phyloP scores from a whole-genome alignment of 495 filamentous ascomycete genomes.

The Penicillium turbatum region DNA sequence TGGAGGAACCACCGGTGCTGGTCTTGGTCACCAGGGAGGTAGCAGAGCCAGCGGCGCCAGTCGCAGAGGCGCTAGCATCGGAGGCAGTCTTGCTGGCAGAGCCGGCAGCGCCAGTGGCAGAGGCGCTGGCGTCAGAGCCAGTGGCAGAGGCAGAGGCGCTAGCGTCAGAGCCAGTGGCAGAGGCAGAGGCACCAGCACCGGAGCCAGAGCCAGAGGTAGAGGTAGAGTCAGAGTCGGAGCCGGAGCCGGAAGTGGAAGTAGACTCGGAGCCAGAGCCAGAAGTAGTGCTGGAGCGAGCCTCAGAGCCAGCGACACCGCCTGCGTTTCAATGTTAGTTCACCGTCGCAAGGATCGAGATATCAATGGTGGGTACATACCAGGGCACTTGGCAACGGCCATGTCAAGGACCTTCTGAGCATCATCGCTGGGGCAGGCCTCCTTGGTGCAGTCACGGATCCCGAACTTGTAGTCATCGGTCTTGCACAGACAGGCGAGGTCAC shows the following conservation, averaged over 20 bases:
- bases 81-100: constrained; percentile 14
- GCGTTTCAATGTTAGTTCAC: constrained; percentile 2
- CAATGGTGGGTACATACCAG: constrained; percentile 15
- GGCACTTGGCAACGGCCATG: constrained; percentile 36
- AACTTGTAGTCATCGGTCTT: constrained; percentile 60
- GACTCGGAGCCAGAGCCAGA: neutral
- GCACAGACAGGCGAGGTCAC: constrained; percentile 68
- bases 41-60: constrained; percentile 15
- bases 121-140: neutral
- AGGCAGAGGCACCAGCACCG: constrained; percentile 8
- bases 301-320: constrained; percentile 10
- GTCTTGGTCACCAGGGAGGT: neutral
- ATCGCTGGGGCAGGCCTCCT: constrained; percentile 55
- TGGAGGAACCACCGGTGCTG: constrained; percentile 18
- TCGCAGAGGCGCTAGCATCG: neutral
- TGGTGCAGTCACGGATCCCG: constrained; percentile 77
- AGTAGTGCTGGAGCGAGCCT: constrained; percentile 5
- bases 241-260: constrained; percentile 5
- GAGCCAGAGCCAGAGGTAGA: constrained; percentile 7
- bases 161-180: constrained; percentile 9
- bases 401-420: constrained; percentile 36
- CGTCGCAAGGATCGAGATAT: neutral
- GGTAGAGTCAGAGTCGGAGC: constrained; percentile 7
- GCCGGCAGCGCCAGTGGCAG: constrained; percentile 14
- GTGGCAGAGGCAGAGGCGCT: constrained; percentile 3